These are phyloP conservation scores for Bipolaris cookei DNA, from an alignment of 2,329 filamentous ascomycete species.

Conservation along the genomic window DNA sequence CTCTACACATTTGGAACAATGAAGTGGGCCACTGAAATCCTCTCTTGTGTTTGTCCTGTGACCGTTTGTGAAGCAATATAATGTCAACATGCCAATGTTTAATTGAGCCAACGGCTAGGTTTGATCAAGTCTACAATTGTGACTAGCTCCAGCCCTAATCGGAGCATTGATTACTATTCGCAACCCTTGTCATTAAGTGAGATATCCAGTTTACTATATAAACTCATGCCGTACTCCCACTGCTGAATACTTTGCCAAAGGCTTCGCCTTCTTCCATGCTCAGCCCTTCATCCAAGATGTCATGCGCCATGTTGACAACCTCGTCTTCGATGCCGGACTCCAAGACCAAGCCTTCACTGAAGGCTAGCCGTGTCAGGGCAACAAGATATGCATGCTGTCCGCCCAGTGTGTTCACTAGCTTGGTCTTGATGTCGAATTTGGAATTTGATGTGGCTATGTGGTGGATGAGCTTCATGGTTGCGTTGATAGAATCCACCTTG, in stretches of 20 bases:
- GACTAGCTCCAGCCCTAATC: too few species aligned
- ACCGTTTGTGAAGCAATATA: too few species aligned
- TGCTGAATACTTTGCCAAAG: conserved; percentile 55
- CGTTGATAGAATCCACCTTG: conserved; percentile 62
- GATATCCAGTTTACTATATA: neutral
- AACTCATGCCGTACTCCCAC: conserved; percentile 19
- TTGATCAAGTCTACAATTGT: too few species aligned
- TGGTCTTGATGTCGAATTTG: conserved; percentile 70
- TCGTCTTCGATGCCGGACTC: conserved; percentile 79
- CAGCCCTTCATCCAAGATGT: conserved; percentile 78
- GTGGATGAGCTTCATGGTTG: conserved; percentile 66
- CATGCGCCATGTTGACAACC: conserved; percentile 79
- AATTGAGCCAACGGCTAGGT: too few species aligned
- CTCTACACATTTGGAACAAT: neutral
- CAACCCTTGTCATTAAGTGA: too few species aligned
- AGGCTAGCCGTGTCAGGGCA: conserved; percentile 81
- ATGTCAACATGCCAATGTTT: too few species aligned
- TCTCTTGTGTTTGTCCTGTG: neutral
- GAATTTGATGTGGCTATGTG: conserved; percentile 67
- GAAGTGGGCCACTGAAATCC: neutral
- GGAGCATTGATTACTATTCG: too few species aligned
- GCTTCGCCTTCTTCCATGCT: conserved; percentile 79
- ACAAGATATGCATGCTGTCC: conserved; percentile 83
- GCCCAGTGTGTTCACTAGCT: conserved; percentile 72
- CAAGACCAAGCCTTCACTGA: conserved; percentile 78